Evolutionary conservation across 2,329 filamentous ascomycete genomes (phyloP).

Genomic region (Drechslerella coelobrocha): DNA sequence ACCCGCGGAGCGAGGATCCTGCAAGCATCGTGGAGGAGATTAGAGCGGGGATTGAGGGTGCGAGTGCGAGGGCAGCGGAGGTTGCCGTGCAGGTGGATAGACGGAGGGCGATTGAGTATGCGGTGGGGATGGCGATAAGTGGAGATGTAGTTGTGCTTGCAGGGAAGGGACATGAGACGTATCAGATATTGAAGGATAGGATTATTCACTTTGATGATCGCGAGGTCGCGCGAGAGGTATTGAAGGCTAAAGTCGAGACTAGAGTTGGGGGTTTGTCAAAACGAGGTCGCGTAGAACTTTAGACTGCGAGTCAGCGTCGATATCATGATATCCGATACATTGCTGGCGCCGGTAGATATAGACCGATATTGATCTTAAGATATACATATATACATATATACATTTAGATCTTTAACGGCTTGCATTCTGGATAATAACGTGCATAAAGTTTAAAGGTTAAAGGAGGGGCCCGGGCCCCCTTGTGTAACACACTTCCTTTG

Average conservation of each 20-base stretch:
- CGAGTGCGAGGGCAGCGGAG: not conserved
- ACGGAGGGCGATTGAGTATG: conserved; percentile 26
- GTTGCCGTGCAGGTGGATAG: conserved; percentile 18
- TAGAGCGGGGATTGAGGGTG: not conserved
- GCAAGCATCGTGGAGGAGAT: conserved; percentile 18
- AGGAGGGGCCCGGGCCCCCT: no score
- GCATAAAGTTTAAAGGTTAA: no score
- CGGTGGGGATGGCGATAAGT: conserved; percentile 13
- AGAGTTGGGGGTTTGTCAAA: no score
- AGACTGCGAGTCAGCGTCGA: no score
- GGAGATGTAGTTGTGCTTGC: conserved; percentile 32
- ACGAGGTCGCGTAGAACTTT: no score
- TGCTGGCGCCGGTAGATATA: no score
- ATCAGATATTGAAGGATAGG: conserved; percentile 17
- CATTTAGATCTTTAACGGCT: no score
- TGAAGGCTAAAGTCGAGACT: not conserved
- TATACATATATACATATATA: no score
- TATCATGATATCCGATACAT: no score
- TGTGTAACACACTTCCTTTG: no score
- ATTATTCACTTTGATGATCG: conserved; percentile 21
- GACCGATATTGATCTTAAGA: no score
- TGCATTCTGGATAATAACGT: no score
- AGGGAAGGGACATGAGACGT: conserved; percentile 41
- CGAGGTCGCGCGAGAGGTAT: conserved; percentile 18
- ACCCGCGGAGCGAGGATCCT: conserved; percentile 26